Evolutionary conservation across 371 early-diverging fungal genomes (phyloP), one percentile per base, ranked within the genome.

Genomic region (Mortierella sp.): DNA sequence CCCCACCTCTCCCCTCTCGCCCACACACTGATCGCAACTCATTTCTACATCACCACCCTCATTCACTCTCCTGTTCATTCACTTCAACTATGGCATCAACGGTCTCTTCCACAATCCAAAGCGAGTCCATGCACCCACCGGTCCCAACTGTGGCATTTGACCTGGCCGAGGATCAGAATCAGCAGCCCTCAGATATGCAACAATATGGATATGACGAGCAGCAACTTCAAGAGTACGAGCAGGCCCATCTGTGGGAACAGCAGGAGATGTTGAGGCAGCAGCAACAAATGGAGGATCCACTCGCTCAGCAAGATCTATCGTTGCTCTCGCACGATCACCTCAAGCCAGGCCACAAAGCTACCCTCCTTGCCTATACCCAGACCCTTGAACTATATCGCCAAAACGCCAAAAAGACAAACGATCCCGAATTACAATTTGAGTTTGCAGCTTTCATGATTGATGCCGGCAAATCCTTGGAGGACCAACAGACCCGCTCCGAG

Each of bases 341-440:
- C 45, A 86, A 84, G 67, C 88, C 89, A 12, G 90, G 90, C 39
- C 82, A 80, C 63, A 86, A 86, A 49, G 90, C 90, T 12, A 86
- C 90, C 1, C 63, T 90, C 14, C 69, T 91, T 44, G 86, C 92
- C 2, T 86, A 90, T 59, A 81, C 86, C 13, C 90, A 92, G 57
- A 88, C 91, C 5, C 80, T 94, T 51, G 91, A 93, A 70, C 82
- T 88, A 82, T 92, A 92, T 63, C 81, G 93, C 50, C 90, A 92
- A 56, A 92, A 92, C 63, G 93, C 92, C 21, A 93, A 92, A 79
- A 89, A 90, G 79, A 91, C 91, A 41, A 90, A 91, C 44, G 93
- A 91, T 56, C 93, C 93, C 1, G 88, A 87, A 46, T 85, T 91
- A 39, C 94, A 91, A 70, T 87, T 92, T 49, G 92, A 92, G 67